These are phyloP conservation scores for Coprinellus micaceus DNA, from an alignment of 768 basidiomycete genomes.

Conservation along the genomic window DNA sequence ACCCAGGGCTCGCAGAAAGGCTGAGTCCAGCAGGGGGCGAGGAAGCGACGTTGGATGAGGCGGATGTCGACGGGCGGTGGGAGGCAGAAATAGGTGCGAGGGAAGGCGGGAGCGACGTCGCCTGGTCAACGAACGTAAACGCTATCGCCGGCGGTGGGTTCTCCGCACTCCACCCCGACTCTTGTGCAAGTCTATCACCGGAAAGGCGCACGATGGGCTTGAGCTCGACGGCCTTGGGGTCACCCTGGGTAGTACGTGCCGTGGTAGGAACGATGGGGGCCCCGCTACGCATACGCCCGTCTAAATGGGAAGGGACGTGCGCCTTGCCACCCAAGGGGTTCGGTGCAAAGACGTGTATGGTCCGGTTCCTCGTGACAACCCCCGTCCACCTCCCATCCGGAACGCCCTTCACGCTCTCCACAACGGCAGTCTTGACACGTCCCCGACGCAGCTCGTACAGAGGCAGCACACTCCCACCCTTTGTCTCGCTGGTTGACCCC, in stretches of 20 bases:
- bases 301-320: slow-evolving; percentile 58
- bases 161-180: slow-evolving; percentile 18
- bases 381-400: slow-evolving; percentile 66
- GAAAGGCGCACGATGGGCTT: slow-evolving; percentile 53
- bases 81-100: slow-evolving; percentile 18
- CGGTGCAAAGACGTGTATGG: slow-evolving; percentile 68
- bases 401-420: slow-evolving; percentile 53
- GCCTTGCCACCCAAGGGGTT: slow-evolving; percentile 74
- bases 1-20: background rate
- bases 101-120: slow-evolving; percentile 12
- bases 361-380: slow-evolving; percentile 59
- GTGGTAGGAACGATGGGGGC: slow-evolving; percentile 40
- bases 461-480: slow-evolving; percentile 40
- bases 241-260: background rate
- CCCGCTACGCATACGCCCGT: slow-evolving; percentile 54
- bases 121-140: slow-evolving; percentile 50
- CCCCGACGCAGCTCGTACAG: slow-evolving; percentile 72
- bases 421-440: slow-evolving; percentile 53
- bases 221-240: slow-evolving; percentile 36
- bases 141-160: slow-evolving; percentile 39
- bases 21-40: slow-evolving; percentile 22
- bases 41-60: slow-evolving; percentile 5
- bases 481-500: slow-evolving; percentile 5
- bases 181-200: too few species aligned
- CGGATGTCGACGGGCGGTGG: background rate